Percentiles rank a stretch among this genome's conserved stretches.
Evolutionary conservation across 73 alveolate species (phyloP).

Genomic region (Paraurostyla sp.): DNA sequence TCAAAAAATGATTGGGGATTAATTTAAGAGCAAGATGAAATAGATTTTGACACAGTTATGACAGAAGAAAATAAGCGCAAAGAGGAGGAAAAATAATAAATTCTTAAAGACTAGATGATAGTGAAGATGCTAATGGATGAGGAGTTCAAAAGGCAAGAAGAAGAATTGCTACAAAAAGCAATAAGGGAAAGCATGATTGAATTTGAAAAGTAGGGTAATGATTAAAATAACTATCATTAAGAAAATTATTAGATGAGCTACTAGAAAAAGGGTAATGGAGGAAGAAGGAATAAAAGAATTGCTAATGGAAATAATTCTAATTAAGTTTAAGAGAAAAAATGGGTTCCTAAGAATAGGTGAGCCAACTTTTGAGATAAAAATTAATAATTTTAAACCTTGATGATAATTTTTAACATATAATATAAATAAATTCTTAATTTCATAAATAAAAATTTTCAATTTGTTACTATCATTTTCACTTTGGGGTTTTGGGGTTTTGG

Average conservation of each 20-base stretch:
- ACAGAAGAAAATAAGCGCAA: conserved; percentile 9
- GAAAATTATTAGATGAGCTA: neutral
- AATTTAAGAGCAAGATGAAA: conserved; percentile 38
- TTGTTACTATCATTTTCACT: too few relatives aligned
- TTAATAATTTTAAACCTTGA: too few relatives aligned
- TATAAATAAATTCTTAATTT: too few relatives aligned
- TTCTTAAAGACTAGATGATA: neutral
- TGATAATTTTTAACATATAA: too few relatives aligned
- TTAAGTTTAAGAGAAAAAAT: neutral
- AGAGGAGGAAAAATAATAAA: conserved; percentile 12
- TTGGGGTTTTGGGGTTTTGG: too few relatives aligned
- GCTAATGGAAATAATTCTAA: neutral
- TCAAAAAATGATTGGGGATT: conserved; percentile 45
- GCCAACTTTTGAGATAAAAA: too few relatives aligned
- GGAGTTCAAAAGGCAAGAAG: conserved; percentile 36
- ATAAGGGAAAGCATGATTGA: conserved; percentile 13
- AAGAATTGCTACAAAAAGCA: conserved; percentile 40
- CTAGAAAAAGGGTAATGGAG: neutral
- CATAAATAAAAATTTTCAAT: too few relatives aligned
- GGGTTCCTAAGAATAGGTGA: conserved; percentile 23
- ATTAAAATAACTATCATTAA: neutral
- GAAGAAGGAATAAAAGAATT: neutral
- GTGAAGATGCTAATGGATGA: conserved; percentile 28
- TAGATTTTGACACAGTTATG: conserved; percentile 40
- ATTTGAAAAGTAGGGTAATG: neutral